These are phyloP conservation scores for Aphanomyces stellatus DNA, from an alignment of 352 stramenopile genomes.

Conservation along the genomic window DNA sequence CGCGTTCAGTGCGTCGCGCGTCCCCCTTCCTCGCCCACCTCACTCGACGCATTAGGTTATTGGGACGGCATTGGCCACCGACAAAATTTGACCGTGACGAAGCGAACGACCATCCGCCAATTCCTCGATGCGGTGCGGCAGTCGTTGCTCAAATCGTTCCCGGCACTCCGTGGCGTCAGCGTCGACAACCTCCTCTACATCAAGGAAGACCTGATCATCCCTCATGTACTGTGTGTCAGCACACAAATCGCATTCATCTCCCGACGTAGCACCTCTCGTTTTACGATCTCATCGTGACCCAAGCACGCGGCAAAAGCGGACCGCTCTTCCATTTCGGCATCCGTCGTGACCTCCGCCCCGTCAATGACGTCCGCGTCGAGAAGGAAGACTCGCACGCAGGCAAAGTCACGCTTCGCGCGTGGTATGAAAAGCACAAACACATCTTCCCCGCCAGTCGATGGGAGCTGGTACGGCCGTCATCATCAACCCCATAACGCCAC, in stretches of 20 bases:
- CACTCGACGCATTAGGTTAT: conserved; percentile 44
- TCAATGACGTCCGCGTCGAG: conserved; percentile 92
- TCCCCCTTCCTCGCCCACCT: background rate
- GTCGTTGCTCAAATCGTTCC: conserved; percentile 90
- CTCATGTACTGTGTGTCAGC: conserved; percentile 46
- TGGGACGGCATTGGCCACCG: conserved; percentile 97
- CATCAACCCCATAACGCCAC: background rate
- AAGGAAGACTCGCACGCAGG: conserved; percentile 97
- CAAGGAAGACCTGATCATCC: conserved; percentile 98
- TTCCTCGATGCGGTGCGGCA: conserved; percentile 82
- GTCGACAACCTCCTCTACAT: conserved; percentile 96
- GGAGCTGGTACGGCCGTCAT: conserved; percentile 81
- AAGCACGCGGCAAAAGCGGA: conserved; percentile 95
- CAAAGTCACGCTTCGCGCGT: conserved; percentile 96
- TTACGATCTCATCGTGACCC: conserved; percentile 98
- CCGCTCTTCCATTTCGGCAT: conserved; percentile 98
- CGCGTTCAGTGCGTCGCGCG: background rate
- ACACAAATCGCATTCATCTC: background rate
- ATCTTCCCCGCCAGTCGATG: conserved; percentile 98
- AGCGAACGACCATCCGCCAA: conserved; percentile 88
- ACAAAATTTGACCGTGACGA: conserved; percentile 84
- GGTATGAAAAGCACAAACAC: conserved; percentile 99
- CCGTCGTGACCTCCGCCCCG: conserved; percentile 85
- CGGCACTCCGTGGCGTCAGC: conserved; percentile 84
- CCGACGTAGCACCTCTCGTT: conserved; percentile 92